Conservation (phyloP, 2,329 filamentous ascomycete genomes). For the Sclerotinia trifoliorum region DNA sequence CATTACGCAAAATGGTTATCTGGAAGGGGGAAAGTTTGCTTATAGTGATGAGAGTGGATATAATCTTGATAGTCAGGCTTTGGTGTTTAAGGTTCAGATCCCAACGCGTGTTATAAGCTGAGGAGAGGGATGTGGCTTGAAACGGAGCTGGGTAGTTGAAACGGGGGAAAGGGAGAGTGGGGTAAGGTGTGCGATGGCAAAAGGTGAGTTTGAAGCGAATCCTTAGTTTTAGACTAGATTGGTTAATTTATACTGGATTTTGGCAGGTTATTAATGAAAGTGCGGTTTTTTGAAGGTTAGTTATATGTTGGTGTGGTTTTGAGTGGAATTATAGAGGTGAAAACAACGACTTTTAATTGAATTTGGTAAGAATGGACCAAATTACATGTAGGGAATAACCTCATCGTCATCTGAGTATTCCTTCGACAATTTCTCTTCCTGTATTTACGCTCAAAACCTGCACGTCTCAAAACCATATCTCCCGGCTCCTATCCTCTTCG, state of each 20-base stretch:
- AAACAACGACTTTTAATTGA: neutral
- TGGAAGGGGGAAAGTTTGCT: conserved; percentile 53
- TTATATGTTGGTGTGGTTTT: no score
- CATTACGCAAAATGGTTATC: conserved; percentile 64
- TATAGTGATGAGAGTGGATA: conserved; percentile 57
- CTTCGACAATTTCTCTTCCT: no score
- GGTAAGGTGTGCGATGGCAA: no score
- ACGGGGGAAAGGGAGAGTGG: neutral
- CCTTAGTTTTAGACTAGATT: no score
- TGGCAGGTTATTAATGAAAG: neutral
- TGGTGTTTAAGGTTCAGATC: conserved; percentile 50
- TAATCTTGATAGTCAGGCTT: conserved; percentile 56
- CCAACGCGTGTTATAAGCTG: conserved; percentile 13
- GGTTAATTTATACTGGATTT: neutral
- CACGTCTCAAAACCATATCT: no score
- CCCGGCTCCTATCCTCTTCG: no score
- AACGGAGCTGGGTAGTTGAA: neutral
- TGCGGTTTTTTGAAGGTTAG: no score
- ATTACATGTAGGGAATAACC: neutral
- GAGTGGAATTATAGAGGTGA: neutral
- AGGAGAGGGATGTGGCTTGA: neutral
- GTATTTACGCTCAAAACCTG: no score
- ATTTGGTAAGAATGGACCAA: neutral
- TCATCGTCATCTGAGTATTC: no score
- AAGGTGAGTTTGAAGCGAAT: neutral